Base-by-base conservation (phyloP, 2,329 filamentous ascomycete species). In the Incumbomyces delicatus region DNA sequence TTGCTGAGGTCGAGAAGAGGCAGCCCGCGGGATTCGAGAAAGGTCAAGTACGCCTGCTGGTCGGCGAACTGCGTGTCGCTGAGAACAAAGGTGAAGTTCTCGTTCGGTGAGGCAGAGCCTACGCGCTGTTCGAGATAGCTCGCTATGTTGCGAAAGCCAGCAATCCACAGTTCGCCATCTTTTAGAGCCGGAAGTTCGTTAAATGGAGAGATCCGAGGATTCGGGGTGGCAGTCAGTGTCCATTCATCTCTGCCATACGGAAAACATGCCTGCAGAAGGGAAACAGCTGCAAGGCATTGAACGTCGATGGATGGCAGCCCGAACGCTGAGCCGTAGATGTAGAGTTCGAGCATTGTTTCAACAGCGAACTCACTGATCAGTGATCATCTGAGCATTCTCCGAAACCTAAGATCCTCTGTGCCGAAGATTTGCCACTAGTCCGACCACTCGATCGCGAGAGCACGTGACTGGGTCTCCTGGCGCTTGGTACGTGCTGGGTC, bases 241-340 rank as follows among this genome's bases (percentile, higher is more conserved):
- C 85, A 94, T 56, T 76, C 67, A 40, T 71, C 66, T 47, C 66
- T 62, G 31, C 33, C 33, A 6, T n/a, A 6, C 12, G 77, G 74
- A 18, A 86, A 69, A 48, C 74, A 75, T 57, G 78, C 71, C 50
- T 78, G 76, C 48, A 94, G 73, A 62, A 89, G 89, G 44, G 85
- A 80, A 55, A 95, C 80, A 36, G 83, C 75, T 22, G 89, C 89
- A 50, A 94, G 78, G 62, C 89, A 96, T 70, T 94, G 86, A 38
- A 90, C 74, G 60, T 96, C 89, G 58, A 96, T 84, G 36, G 92
- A 96, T 12, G 90, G 83, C 37, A 95, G 77, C 34, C 81, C 81
- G 64, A 95, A 94, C 34, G 86, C 89, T 46, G 87, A 82, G 41
- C 89, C 89, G 83, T 89, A 94, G 60, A 95, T 77, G 67, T 95